Conservation (phyloP, 768 basidiomycete species). For the Baorangia bicolor region DNA sequence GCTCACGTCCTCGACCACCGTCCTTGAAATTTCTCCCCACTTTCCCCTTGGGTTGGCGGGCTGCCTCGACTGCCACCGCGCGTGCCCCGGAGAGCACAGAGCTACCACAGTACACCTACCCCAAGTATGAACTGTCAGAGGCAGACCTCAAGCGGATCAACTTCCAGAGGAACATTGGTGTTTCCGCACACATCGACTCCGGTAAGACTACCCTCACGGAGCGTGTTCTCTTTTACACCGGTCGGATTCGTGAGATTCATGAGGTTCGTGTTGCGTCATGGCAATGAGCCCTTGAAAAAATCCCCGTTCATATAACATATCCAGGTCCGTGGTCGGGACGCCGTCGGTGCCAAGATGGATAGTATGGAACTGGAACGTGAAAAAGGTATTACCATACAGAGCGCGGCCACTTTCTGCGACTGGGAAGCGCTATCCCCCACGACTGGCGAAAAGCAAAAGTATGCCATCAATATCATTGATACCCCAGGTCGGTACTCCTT, state of each 20-base stretch:
- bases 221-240: slow-evolving; percentile 93
- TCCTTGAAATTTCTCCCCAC: not conserved
- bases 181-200: slow-evolving; percentile 93
- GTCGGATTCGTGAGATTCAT: slow-evolving; percentile 92
- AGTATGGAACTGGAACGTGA: slow-evolving; percentile 98
- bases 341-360: slow-evolving; percentile 99
- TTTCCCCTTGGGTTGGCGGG: slow-evolving; percentile 27
- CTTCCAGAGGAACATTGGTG: slow-evolving; percentile 92
- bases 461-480: slow-evolving; percentile 97
- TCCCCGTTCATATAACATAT: not conserved
- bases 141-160: slow-evolving; percentile 64
- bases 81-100: slow-evolving; percentile 1
- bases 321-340: slow-evolving; percentile 89
- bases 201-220: slow-evolving; percentile 99
- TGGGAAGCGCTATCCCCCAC: slow-evolving; percentile 75
- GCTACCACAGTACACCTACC: slow-evolving; percentile 26
- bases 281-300: not conserved
- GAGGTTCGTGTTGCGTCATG: slow-evolving; percentile 58
- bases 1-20: slow-evolving; percentile 12
- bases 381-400: slow-evolving; percentile 99
- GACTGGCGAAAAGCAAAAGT: slow-evolving; percentile 70
- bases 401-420: slow-evolving; percentile 97
- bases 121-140: slow-evolving; percentile 52
- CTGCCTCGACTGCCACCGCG: slow-evolving; percentile 45
- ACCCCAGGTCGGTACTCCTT: slow-evolving; percentile 67